Base-by-base conservation (phyloP, 805 yeast genomes). In the Saccharomycopsis sp. region DNA sequence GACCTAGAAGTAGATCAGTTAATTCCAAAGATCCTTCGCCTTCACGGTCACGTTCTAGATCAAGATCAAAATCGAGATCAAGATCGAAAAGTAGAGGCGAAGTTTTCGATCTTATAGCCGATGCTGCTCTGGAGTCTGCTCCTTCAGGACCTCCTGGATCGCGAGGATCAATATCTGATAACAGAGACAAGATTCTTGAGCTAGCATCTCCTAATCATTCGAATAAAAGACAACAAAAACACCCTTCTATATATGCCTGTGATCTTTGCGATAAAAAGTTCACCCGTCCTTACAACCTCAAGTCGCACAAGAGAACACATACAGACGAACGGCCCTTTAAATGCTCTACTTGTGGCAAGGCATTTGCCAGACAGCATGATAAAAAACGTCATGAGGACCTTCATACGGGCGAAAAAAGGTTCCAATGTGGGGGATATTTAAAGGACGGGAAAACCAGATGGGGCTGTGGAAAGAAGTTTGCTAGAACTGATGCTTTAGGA, bases 281-380 rank as follows among this genome's bases (percentile, higher is more conserved):
- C 69, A 93, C 98, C 1, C 75, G 98, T 57, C 97, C 97, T 0
- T 94, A 94, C 70, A 94, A 94, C 68, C 75, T 93, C 64, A 89
- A 93, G 65, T 89, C 97, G 0, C 99, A 93, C 72, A 74, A 88
- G 67, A 76, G 97, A 59, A 93, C 98, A 0, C 99, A 89, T 69
- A 87, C 96, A 0, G 87, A 87, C 67, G 96, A 88, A 67, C 73
- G 91, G 56, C 96, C 94, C 3, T 88, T 82, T 66, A 76, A 82
- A 5, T 88, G 96, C 70, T 74, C 79, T 14, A 77, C 81, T 2
- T 88, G 96, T 72, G 90, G 89, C 2, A 87, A 87, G 69, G 88
- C 92, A 0, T 88, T 88, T 75, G 92, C 92, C 3, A 72, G 94
- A 60, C 85, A 84, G 58, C 94, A 87, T 66, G 94, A 87, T 69